Evolutionary conservation across 208 protist species (phyloP).

Genomic region (Endotrypanum monterogeii): DNA sequence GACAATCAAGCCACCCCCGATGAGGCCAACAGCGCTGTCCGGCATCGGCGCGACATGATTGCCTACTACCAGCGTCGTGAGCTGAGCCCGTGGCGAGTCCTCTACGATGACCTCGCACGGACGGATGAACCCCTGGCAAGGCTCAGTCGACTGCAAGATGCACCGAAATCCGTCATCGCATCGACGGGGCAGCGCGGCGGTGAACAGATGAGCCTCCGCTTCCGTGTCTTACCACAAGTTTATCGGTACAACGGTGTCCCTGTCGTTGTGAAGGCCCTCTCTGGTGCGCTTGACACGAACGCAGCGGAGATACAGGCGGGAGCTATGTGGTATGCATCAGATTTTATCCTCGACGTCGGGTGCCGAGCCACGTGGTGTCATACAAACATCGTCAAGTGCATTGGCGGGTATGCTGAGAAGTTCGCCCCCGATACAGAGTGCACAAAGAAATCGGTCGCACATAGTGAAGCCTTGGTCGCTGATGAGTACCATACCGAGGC

Average conservation of each 20-base stretch:
- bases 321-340: slow-evolving; percentile 25
- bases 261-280: slow-evolving; percentile 28
- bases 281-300: not conserved
- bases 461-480: not conserved
- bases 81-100: slow-evolving; percentile 51
- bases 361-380: slow-evolving; percentile 63
- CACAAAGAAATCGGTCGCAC: not conserved
- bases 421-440: slow-evolving; percentile 17
- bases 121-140: not conserved
- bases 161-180: not conserved
- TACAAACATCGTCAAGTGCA: slow-evolving; percentile 54
- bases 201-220: not conserved
- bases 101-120: slow-evolving; percentile 41
- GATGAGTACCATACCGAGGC: not conserved
- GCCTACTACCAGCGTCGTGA: slow-evolving; percentile 41
- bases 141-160: not conserved
- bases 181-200: not conserved
- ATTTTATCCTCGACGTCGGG: slow-evolving; percentile 68
- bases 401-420: slow-evolving; percentile 70
- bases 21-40: not conserved
- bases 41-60: slow-evolving; percentile 33
- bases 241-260: slow-evolving; percentile 21
- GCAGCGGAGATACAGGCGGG: slow-evolving; percentile 12
- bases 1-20: not conserved
- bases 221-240: slow-evolving; percentile 23